Percentiles rank a stretch among this genome's conserved stretches.
These are phyloP conservation scores for Blastobotrys robertii DNA, from an alignment of 805 yeast genomes.

Conservation along the genomic window DNA sequence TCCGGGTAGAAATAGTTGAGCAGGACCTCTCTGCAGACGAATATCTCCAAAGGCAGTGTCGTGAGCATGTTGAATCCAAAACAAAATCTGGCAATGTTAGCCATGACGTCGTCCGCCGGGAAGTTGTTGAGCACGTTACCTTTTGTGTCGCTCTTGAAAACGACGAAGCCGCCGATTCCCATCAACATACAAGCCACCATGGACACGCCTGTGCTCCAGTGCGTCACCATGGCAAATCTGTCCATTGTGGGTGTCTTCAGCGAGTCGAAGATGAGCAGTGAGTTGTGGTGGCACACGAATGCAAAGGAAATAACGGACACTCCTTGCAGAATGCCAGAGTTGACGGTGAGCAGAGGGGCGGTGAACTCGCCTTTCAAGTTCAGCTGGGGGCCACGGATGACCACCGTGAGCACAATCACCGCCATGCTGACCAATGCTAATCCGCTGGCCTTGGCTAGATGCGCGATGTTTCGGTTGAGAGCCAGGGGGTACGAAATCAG, in stretches of 20 bases:
- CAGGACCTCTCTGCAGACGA: constrained; percentile 83
- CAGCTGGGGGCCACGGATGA: constrained; percentile 60
- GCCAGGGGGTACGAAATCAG: constrained; percentile 78
- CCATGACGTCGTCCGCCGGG: constrained; percentile 59
- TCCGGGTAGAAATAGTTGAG: constrained; percentile 44
- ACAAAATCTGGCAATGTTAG: constrained; percentile 80
- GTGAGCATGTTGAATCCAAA: constrained; percentile 89
- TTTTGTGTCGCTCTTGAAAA: constrained; percentile 67
- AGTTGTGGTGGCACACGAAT: constrained; percentile 90
- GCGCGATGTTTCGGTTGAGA: constrained; percentile 68
- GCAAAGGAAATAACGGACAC: constrained; percentile 93
- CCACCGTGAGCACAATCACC: constrained; percentile 63
- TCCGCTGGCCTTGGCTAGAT: constrained; percentile 75
- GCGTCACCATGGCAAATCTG: constrained; percentile 69
- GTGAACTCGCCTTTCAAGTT: constrained; percentile 39
- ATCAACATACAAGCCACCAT: constrained; percentile 67
- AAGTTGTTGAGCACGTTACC: constrained; percentile 88
- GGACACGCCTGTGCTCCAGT: constrained; percentile 71
- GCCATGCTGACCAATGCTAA: constrained; percentile 80
- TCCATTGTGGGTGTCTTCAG: constrained; percentile 65
- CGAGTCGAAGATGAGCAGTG: constrained; percentile 81
- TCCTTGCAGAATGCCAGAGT: constrained; percentile 70
- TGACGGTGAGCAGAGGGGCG: constrained; percentile 36
- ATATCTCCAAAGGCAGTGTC: constrained; percentile 81
- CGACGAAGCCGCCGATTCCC: constrained; percentile 70